Evolutionary conservation across 1,139 yeast genomes (phyloP), one percentile per base, ranked within the genome.

Genomic region (Saccharomyces pastorianus): DNA sequence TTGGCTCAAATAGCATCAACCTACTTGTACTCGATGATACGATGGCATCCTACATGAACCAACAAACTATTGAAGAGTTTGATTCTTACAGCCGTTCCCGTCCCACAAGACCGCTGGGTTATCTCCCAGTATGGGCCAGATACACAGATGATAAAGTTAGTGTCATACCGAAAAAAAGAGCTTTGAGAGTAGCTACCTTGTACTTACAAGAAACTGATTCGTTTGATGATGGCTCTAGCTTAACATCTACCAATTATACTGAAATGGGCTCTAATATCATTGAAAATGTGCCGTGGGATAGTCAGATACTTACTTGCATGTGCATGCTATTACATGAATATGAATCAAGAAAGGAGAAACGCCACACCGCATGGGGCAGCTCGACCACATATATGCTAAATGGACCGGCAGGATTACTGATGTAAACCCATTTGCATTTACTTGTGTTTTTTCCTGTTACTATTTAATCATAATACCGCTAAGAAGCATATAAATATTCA

Each of bases 251-350:
- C 25, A 38, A 1, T 38, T 5, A 9, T 2, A 38, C 25, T 6
- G 44, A 38, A 38, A 38, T 20, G 5, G 4, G 25, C 13, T 9
- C 44, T 25, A 38, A 58, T 14, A 63, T 65, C 8, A 55, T 64
- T 2, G 25, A 56, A n/a, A 61, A 61, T 29, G 61, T 71, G 7
- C 68, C 74, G 0, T 66, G 66, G 59, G 60, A 61, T 46, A 65
- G 73, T 1, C 60, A 67, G 50, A 68, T 69, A 5, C 51, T 70
- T 29, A 64, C 71, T 0, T 70, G 73, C 55, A 71, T 71, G 73
- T 62, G 72, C 8, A 57, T 72, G 64, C 64, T 71, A 2, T 54
- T 72, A 26, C 72, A 66, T 54, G 68, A 64, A 28, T 61, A 62
- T 34, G 71, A 67, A 54, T 60, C 67, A 17, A 58, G 67, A 31